These are phyloP conservation scores for Gautieria morchelliformis DNA, from an alignment of 768 basidiomycete genomes.

Conservation along the genomic window DNA sequence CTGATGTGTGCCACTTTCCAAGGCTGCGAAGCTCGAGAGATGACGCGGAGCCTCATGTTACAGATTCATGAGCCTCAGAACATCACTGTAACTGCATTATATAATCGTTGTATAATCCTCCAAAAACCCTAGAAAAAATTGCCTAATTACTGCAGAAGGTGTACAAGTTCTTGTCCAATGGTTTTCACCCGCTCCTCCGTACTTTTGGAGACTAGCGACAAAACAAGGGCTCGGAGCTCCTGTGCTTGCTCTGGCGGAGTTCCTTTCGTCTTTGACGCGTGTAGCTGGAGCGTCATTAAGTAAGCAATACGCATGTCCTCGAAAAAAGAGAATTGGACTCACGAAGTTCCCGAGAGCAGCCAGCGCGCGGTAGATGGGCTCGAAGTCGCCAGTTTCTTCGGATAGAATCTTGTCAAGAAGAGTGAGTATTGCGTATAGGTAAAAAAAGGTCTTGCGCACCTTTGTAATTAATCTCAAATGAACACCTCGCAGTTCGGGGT, in stretches of 20 bases:
- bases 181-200: slow-evolving; percentile 49
- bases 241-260: slow-evolving; percentile 27
- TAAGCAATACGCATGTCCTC: background rate
- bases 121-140: background rate
- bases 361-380: slow-evolving; percentile 59
- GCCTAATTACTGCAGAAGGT: slow-evolving; percentile 20
- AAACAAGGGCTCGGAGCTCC: slow-evolving; percentile 30
- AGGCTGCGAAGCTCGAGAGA: too few relatives aligned
- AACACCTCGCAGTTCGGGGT: slow-evolving; percentile 28
- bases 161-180: slow-evolving; percentile 39
- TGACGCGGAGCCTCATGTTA: too few relatives aligned
- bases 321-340: slow-evolving; percentile 14
- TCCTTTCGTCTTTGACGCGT: slow-evolving; percentile 33
- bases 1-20: too few relatives aligned
- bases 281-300: slow-evolving; percentile 29
- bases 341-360: slow-evolving; percentile 72
- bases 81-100: too few relatives aligned
- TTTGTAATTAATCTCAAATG: slow-evolving; percentile 36
- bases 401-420: background rate
- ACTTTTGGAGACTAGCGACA: slow-evolving; percentile 39
- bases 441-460: slow-evolving; percentile 25
- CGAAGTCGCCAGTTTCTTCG: slow-evolving; percentile 47
- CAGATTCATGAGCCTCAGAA: too few relatives aligned
- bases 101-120: background rate
- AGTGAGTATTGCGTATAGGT: background rate